Evolutionary conservation across 2,329 filamentous ascomycete genomes (phyloP), one percentile per base, ranked within the genome.

Genomic region (Chaetomium strumarium): DNA sequence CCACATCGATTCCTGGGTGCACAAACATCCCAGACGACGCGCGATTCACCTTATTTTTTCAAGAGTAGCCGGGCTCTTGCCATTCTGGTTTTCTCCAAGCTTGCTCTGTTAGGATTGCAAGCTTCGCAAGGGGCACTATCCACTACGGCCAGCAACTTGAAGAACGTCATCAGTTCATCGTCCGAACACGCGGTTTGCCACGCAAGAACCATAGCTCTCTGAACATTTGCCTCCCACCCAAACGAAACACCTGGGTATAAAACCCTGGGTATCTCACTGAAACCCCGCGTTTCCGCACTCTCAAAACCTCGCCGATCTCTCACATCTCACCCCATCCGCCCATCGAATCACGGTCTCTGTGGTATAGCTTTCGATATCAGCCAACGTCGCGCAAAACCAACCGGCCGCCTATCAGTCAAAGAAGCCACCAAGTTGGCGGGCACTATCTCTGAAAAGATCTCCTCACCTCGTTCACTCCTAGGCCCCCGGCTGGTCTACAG

Each of bases 401-500:
- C 19, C 16, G 6, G 39, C 36, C 14, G 19, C 46, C 42, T 37
- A 30, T 19, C 51, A 36, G 33, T 52, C 52, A 51, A 54, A 46
- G 38, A 62, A 60, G 51, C 56, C 56, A 61, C 60, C 66, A 70
- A 69, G 67, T 69, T 71, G 69, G 69, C 69, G 67, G 66, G 64
- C 62, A 60, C 61, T 53, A 64, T 63, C 74, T 77, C 79, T 74
- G 72, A 79, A 73, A 75, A 80, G 75, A 81, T 87, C 72, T 85
- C 84, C 72, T 85, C 86, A 75, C 78, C 86, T 70, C 86, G 86
- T 79, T 91, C 90, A 82, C 88, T 95, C 77, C 85, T 92, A 72
- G 90, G 90, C 79, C 92, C 90, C 74, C 84, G 85, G 71, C 84
- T 85, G 90, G 90, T 95, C 84, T 92, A 92, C 73, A 85, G 85